Evolutionary conservation across 176 grass and related monocot species (phyloP), one percentile per base, ranked within the genome.

Genomic region (sorghum (Sorghum bicolor)): DNA sequence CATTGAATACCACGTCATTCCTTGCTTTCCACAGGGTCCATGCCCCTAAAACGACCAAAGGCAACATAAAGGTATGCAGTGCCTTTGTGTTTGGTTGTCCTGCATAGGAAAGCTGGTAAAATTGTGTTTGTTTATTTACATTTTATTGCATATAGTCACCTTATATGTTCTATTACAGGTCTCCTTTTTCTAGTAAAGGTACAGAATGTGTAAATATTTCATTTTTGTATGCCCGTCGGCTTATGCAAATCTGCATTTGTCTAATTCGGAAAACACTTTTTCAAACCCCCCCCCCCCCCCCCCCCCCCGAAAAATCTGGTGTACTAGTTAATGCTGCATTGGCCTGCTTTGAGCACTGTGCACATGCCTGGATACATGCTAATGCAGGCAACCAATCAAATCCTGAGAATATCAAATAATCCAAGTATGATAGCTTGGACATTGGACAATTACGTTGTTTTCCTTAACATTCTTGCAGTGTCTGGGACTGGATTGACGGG

Each of bases 401-500:
- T 22, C 20, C 2, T 58, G 0, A 57, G 1, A 22, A n/a, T 3
- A 60, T 52, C 14, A 31, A 74, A 81, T 53, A 34, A 83, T 83
- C 7, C 10, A 79, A 78, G 4, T 67, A 75, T 5, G 68, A 72
- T 84, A 73, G 22, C 32, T 30, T 84, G 17, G 16, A 65, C 37
- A 15, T 25, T 78, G 20, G 22, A 58, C 22, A 58, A 10, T 55
- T 82, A 70, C 45, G 28, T 5, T 84, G 6, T 26, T 64, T 69
- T 66, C 8, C n/a, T 92, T 82, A 4, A 4, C 34, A 63, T 80
- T 88, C 11, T 89, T 55, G 30, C 88, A 98, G 93, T 16, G 83
- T 91, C 40, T 98, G 96, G 96, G 83, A 98, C 61, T 98, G 91
- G 96, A 90, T 87, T 81, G 85, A 93, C 1, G 87, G 81, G 31